Conservation (phyloP, 139 green algal species). For the Trebouxia sp. region DNA sequence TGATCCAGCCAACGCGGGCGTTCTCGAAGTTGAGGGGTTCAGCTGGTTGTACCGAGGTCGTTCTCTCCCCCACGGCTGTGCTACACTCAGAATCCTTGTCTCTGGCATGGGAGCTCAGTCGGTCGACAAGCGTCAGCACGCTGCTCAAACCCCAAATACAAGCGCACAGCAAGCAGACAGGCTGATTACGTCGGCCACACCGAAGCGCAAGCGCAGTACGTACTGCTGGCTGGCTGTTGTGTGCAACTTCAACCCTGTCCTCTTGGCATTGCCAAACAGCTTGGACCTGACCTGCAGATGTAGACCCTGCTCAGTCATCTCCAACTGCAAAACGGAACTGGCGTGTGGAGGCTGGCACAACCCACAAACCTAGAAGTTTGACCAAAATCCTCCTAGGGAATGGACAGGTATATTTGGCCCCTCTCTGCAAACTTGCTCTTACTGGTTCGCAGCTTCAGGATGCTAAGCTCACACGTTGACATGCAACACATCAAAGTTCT, state of each 20-base stretch:
- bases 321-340: not conserved
- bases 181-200: conserved; percentile 2
- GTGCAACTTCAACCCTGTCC: not conserved
- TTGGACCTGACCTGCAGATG: not conserved
- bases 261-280: not conserved
- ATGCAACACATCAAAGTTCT: too few relatives aligned
- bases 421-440: not conserved
- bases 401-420: not conserved
- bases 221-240: not conserved
- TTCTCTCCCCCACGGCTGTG: too few relatives aligned
- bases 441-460: not conserved
- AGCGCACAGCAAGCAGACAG: not conserved
- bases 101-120: not conserved
- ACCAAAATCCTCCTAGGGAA: not conserved
- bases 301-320: not conserved
- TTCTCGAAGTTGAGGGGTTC: too few relatives aligned
- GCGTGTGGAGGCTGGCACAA: not conserved
- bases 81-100: too few relatives aligned
- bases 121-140: not conserved
- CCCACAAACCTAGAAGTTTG: not conserved
- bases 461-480: not conserved
- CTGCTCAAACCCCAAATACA: not conserved
- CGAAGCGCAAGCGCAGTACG: conserved; percentile 5
- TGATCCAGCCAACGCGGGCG: too few relatives aligned
- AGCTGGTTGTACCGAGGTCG: too few relatives aligned